Evolutionary conservation across 768 basidiomycete species (phyloP).

Genomic region (Auricularia sp.): DNA sequence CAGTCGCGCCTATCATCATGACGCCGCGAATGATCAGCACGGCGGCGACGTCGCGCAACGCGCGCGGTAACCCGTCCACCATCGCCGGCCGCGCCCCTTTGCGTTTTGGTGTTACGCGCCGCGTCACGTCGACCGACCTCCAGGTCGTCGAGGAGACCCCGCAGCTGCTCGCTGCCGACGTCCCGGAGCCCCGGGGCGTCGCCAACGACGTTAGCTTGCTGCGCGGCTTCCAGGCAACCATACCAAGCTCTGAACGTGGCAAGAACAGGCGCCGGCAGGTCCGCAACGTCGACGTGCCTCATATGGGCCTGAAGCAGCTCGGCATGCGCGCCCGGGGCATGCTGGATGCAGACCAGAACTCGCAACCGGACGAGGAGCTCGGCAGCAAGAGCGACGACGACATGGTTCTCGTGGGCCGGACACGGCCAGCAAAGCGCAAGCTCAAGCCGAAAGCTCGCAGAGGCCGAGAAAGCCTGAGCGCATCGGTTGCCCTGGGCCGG

Average conservation of each 20-base stretch:
- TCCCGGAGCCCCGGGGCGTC: slow-evolving; percentile 64
- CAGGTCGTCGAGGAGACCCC: slow-evolving; percentile 76
- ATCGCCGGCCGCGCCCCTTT: slow-evolving; percentile 39
- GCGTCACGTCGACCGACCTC: slow-evolving; percentile 74
- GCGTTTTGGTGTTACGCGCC: slow-evolving; percentile 51
- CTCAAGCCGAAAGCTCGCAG: slow-evolving; percentile 36
- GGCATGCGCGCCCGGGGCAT: slow-evolving; percentile 73
- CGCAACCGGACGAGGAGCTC: slow-evolving; percentile 20
- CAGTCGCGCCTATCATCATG: slow-evolving; percentile 85
- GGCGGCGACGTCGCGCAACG: slow-evolving; percentile 40
- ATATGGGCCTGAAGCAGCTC: slow-evolving; percentile 67
- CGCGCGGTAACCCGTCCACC: slow-evolving; percentile 15
- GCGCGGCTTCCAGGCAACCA: slow-evolving; percentile 89
- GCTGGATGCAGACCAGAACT: slow-evolving; percentile 37
- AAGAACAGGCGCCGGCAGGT: slow-evolving; percentile 67
- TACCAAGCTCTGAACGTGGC: slow-evolving; percentile 77
- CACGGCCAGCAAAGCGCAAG: slow-evolving; percentile 27
- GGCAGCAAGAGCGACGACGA: slow-evolving; percentile 53
- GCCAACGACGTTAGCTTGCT: slow-evolving; percentile 70
- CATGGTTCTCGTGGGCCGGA: slow-evolving; percentile 41
- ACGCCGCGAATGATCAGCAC: slow-evolving; percentile 73
- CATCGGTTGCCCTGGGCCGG: slow-evolving; percentile 59
- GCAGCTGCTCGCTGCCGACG: slow-evolving; percentile 57
- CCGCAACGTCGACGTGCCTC: slow-evolving; percentile 66
- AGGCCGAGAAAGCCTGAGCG: slow-evolving; percentile 57